Evolutionary conservation across 1,139 yeast genomes (phyloP).

Genomic region (Yamadazyma blattariae): DNA sequence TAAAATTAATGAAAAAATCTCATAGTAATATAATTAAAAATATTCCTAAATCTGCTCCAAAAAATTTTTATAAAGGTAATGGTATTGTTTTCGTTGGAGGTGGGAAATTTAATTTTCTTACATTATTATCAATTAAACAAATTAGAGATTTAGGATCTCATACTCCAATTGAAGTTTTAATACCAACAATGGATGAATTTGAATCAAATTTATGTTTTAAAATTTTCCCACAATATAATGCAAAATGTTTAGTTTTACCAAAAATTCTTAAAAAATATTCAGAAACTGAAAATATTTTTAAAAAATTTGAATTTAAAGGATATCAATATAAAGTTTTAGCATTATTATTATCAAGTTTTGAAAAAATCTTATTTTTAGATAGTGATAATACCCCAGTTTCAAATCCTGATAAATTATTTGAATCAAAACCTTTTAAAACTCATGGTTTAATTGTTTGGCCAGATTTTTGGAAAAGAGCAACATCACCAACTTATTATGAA

Average conservation of each 20-base stretch:
- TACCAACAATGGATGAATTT: constrained; percentile 68
- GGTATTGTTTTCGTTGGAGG: constrained; percentile 62
- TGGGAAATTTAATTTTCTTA: constrained; percentile 71
- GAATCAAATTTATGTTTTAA: constrained; percentile 65
- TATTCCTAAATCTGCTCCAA: constrained; percentile 46
- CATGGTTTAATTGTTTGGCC: constrained; percentile 47
- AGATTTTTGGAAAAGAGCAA: constrained; percentile 47
- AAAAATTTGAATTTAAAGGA: constrained; percentile 41
- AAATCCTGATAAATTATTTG: constrained; percentile 45
- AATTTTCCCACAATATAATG: constrained; percentile 64
- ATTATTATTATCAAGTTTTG: constrained; percentile 69
- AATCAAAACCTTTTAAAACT: constrained; percentile 25
- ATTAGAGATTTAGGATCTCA: constrained; percentile 61
- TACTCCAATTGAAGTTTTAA: constrained; percentile 74
- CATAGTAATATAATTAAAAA: constrained; percentile 53
- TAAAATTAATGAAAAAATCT: constrained; percentile 35
- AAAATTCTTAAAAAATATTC: constrained; percentile 43
- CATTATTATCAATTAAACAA: constrained; percentile 62
- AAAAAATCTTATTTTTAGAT: constrained; percentile 71
- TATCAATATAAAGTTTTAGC: constrained; percentile 81
- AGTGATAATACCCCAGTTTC: constrained; percentile 72
- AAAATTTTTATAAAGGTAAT: constrained; percentile 53
- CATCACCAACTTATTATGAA: constrained; percentile 38
- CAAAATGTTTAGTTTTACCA: constrained; percentile 49
- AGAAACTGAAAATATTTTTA: constrained; percentile 9